Evolutionary conservation across 345 rosid genomes (phyloP), one percentile per base, ranked within the genome.

Genomic region (Rhodamnia rubescens): DNA sequence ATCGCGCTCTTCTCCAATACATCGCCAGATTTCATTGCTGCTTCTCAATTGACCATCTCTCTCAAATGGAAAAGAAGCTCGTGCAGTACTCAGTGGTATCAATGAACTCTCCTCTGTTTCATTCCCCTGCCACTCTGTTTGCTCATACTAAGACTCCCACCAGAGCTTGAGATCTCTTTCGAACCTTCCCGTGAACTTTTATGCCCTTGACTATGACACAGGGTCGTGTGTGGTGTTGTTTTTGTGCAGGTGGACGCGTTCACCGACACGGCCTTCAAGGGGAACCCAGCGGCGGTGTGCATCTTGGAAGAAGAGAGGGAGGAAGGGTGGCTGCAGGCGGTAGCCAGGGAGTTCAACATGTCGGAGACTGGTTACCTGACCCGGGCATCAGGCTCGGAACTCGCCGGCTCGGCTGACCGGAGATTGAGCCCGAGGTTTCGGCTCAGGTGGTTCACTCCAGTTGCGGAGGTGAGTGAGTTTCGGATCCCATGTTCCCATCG

Each of bases 251-350:
- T 93, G 80, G 97, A 96, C 74, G 95, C 98, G 3, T 96, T 96
- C 90, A 89, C 95, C 1, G 96, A 92, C 21, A 85, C 93, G 3
- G 90, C 97, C 8, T 96, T 95, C 91, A 92, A 91, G 89, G 97
- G 99, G 7, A 96, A 94, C 86, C 99, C 98, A 18, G 97, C 97
- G 2, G 95, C 96, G 10, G 98, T 96, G 18, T 96, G 98, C 82
- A 88, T 95, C 86, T 84, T 96, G 85, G 94, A 92, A 22, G 94
- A 93, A 44, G 95, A 91, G 9, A 90, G 88, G 88, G 93, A 94
- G 82, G 95, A 96, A 22, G 81, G 86, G 20, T 96, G 98, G 98
- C 51, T 96, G 83, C 96, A 94, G 85, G 85, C 91, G 3, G 88
- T 93, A 51, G 95, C 94, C 15, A 47, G 87, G 8, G 95, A 94